These are phyloP conservation scores for Leccinellum albellum DNA, from an alignment of 768 basidiomycete genomes.

Conservation along the genomic window DNA sequence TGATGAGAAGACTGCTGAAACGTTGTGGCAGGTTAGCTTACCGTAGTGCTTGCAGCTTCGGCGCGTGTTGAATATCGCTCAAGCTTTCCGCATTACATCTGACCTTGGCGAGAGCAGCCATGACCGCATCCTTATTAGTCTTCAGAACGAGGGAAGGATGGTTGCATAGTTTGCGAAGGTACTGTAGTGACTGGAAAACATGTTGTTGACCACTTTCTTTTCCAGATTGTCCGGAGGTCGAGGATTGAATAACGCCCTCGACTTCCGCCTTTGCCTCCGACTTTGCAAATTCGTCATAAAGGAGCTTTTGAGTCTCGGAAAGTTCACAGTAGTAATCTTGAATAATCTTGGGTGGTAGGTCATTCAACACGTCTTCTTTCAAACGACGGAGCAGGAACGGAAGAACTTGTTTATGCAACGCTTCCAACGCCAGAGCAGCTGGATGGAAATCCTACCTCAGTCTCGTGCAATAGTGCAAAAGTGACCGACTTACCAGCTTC, in stretches of 20 bases:
- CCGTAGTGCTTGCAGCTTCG: conserved; percentile 89
- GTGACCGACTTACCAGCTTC: conserved; percentile 76
- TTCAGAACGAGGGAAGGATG: conserved; percentile 92
- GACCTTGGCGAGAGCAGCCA: conserved; percentile 53
- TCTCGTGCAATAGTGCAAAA: not conserved
- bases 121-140: conserved; percentile 54
- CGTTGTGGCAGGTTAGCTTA: conserved; percentile 34
- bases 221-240: conserved; percentile 29
- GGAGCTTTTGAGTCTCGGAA: conserved; percentile 86
- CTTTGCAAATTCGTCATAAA: conserved; percentile 91
- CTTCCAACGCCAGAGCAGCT: conserved; percentile 94
- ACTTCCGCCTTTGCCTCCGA: conserved; percentile 66
- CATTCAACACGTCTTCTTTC: conserved; percentile 95
- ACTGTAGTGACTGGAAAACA: conserved; percentile 95
- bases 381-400: conserved; percentile 94
- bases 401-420: conserved; percentile 97
- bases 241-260: conserved; percentile 59
- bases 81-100: conserved; percentile 46
- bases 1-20: conserved; percentile 2
- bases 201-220: conserved; percentile 65
- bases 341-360: conserved; percentile 98
- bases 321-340: conserved; percentile 99
- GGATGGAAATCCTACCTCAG: conserved; percentile 4
- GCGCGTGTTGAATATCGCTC: conserved; percentile 85
- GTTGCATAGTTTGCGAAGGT: conserved; percentile 95